Evolutionary conservation across 306 rosid genomes (phyloP).

Genomic region (Prunus padus): DNA sequence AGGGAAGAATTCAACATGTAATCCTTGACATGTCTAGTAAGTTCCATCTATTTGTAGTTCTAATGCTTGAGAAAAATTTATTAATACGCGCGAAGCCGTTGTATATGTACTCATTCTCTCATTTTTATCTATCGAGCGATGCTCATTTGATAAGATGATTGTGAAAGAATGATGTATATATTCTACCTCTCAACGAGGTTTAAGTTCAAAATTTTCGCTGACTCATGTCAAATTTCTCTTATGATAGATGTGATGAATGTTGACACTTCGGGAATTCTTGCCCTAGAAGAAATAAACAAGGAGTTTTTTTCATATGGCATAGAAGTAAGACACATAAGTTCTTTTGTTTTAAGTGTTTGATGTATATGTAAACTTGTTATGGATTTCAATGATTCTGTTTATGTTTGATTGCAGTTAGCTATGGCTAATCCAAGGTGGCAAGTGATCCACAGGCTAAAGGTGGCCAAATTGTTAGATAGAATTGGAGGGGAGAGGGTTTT

Average conservation of each 20-base stretch:
- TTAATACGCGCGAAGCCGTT: no score
- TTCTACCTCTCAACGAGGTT: no score
- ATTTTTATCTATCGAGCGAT: background rate
- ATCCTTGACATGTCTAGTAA: constrained; percentile 83
- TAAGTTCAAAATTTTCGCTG: background rate
- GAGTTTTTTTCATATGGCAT: constrained; percentile 47
- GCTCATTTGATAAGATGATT: background rate
- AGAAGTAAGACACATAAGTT: constrained; percentile 38
- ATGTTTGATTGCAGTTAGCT: constrained; percentile 52
- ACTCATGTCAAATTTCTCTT: background rate
- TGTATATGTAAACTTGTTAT: background rate
- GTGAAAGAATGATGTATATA: background rate
- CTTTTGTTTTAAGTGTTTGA: background rate
- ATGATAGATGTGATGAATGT: constrained; percentile 59
- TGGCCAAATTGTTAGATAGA: constrained; percentile 66
- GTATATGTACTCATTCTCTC: no score
- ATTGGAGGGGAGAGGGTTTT: constrained; percentile 68
- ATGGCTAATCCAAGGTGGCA: constrained; percentile 77
- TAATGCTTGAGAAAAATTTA: background rate
- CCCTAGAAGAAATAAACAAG: constrained; percentile 69
- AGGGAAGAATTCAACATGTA: constrained; percentile 43
- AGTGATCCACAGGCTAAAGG: constrained; percentile 76
- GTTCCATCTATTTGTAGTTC: constrained; percentile 12
- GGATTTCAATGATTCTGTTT: background rate
- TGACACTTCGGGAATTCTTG: constrained; percentile 80